Base-by-base conservation (phyloP, 2,329 filamentous ascomycete species). In the Fusarium xylarioides region DNA sequence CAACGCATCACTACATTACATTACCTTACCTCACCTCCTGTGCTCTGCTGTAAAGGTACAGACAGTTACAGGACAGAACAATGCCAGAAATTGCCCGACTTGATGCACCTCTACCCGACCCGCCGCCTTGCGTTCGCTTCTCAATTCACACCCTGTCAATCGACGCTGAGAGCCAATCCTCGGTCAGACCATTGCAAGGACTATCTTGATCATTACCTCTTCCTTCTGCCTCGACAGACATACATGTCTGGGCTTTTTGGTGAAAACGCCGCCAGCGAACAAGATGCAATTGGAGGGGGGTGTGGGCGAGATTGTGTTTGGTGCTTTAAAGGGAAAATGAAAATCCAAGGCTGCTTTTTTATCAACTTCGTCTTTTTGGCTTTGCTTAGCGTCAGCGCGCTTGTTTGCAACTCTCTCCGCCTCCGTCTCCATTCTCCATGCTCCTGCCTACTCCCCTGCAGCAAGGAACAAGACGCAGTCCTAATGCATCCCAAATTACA, bases 1-100 rank as follows among this genome's bases (percentile, higher is more conserved):
- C 85, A 87, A 86, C 85, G 82, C 84, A 87, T 86, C 85, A 85
- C 79, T 82, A 78, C 79, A 78, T 79, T 74, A 70, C 44, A 85
- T 79, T 82, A 78, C 79, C 75, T 79, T 75, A 69, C 38, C 75
- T 79, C 74, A 69, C 42, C n/a, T 54, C 50, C 50, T 70, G 66
- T 70, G 43, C 58, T 70, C 59, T 69, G 40, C 52, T 70, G 59
- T 69, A 56, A 54, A 69, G 47, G 52, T 69, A 68, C 60, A 70
- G 47, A 56, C 53, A 69, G 47, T 70, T 70, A 37, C 66, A 70
- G 59, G 52, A 52, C 38, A 26, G 58, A 57, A 43, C 28, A 69
- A 52, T 58, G 68, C 47, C 63, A 66, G 40, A 74, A 74, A 75
- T 70, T 74, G 71, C 74, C 77, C 76, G 77, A 77, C 76, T 72